Conservation (phyloP, 352 stramenopile genomes). For the Pythium sukuiense region DNA sequence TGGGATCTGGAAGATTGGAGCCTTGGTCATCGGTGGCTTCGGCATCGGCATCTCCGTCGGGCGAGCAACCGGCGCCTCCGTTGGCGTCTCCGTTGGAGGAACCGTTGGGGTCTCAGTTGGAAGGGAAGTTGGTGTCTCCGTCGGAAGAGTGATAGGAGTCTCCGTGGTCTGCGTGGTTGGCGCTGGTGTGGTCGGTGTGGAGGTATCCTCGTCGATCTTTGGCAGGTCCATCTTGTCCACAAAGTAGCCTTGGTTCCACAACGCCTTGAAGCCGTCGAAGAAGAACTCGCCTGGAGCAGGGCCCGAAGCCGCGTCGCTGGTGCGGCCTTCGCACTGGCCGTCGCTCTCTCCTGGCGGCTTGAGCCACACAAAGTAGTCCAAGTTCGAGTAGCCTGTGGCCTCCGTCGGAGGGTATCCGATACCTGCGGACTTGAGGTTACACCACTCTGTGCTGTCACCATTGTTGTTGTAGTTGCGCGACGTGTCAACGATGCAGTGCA, state of each 20-base stretch:
- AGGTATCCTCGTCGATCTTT: constrained; percentile 5
- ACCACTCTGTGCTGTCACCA: constrained; percentile 45
- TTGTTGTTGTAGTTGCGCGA: constrained; percentile 52
- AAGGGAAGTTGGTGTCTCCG: not conserved
- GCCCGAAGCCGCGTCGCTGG: constrained; percentile 32
- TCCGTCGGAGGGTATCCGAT: constrained; percentile 58
- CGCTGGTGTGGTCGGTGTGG: not conserved
- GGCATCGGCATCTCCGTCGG: constrained; percentile 4
- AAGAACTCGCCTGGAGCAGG: constrained; percentile 57
- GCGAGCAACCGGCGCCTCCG: not conserved
- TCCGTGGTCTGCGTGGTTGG: not conserved
- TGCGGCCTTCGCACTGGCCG: constrained; percentile 48
- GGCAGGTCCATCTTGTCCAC: constrained; percentile 28
- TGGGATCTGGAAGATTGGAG: constrained; percentile 15
- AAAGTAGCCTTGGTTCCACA: constrained; percentile 82
- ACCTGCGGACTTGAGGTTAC: constrained; percentile 57
- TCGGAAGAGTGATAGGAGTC: not conserved
- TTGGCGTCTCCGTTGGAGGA: constrained; percentile 1
- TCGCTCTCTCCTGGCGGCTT: constrained; percentile 71
- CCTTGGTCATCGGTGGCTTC: not conserved
- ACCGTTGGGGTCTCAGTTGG: constrained; percentile 4
- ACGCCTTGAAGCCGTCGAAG: constrained; percentile 40
- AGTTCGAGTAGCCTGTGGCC: constrained; percentile 42
- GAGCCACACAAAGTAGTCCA: constrained; percentile 75
- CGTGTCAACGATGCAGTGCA: constrained; percentile 62